Percentiles rank a stretch among this genome's conserved stretches.
These are phyloP conservation scores for Vaucheria bursata DNA, from an alignment of 352 stramenopile species.

Conservation along the genomic window DNA sequence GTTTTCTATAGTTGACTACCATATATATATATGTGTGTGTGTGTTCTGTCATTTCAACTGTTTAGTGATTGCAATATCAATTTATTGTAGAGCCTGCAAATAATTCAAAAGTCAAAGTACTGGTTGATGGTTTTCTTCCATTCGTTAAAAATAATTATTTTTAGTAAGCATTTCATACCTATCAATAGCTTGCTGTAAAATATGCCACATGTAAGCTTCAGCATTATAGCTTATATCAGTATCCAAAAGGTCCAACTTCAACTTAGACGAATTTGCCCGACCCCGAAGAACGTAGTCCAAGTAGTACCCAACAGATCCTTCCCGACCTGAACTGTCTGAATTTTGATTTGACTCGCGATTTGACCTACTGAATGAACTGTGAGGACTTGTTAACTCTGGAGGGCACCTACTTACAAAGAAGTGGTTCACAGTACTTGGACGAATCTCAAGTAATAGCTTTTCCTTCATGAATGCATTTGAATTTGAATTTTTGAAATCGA, in stretches of 20 bases:
- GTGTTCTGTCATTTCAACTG: too few species aligned
- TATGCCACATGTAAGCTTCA: conserved; percentile 23
- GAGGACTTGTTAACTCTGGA: conserved; percentile 21
- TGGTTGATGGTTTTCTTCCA: too few species aligned
- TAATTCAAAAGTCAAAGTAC: too few species aligned
- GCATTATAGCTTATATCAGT: conserved; percentile 32
- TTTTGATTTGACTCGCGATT: neutral
- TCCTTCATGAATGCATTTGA: too few species aligned
- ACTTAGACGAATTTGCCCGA: too few species aligned
- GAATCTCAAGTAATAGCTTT: conserved; percentile 18
- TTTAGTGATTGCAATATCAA: too few species aligned
- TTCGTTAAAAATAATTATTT: too few species aligned
- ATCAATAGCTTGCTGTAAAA: conserved; percentile 33
- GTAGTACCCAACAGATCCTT: conserved; percentile 18
- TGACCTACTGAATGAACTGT: neutral
- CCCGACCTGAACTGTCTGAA: conserved; percentile 7
- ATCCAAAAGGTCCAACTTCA: too few species aligned
- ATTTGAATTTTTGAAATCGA: conserved; percentile 5
- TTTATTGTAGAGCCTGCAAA: too few species aligned
- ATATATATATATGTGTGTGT: too few species aligned
- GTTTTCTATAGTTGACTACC: too few species aligned
- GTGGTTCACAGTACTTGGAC: conserved; percentile 30
- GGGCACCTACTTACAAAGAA: conserved; percentile 28
- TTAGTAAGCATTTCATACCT: too few species aligned
- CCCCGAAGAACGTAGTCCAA: conserved; percentile 17